These are phyloP conservation scores for Nakazawaea wickerhamii DNA, from an alignment of 805 yeast species.

Conservation along the genomic window DNA sequence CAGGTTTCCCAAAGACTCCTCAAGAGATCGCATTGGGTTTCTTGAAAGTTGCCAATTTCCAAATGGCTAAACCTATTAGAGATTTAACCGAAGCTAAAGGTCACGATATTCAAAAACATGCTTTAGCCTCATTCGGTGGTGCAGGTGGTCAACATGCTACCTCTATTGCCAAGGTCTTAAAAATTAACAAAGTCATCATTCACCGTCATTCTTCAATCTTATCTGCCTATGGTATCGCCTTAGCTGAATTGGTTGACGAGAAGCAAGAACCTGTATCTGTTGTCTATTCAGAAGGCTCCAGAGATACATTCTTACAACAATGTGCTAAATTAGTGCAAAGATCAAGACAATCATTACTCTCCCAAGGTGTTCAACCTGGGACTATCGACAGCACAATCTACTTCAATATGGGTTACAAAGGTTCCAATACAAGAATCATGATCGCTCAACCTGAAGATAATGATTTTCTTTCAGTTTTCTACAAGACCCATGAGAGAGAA, in stretches of 20 bases:
- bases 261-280: slow-evolving; percentile 23
- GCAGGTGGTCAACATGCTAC: slow-evolving; percentile 33
- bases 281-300: slow-evolving; percentile 15
- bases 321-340: slow-evolving; percentile 15
- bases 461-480: slow-evolving; percentile 20
- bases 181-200: slow-evolving; percentile 25
- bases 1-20: slow-evolving; percentile 18
- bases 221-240: slow-evolving; percentile 33
- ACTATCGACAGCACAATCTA: slow-evolving; percentile 12
- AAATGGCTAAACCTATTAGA: slow-evolving; percentile 32
- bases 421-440: slow-evolving; percentile 27
- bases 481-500: slow-evolving; percentile 26
- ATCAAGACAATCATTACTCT: slow-evolving; percentile 17
- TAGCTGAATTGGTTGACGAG: slow-evolving; percentile 28
- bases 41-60: slow-evolving; percentile 27
- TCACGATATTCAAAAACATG: slow-evolving; percentile 26
- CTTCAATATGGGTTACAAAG: slow-evolving; percentile 14
- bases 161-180: slow-evolving; percentile 25
- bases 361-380: slow-evolving; percentile 13
- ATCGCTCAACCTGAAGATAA: slow-evolving; percentile 19
- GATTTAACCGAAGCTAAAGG: slow-evolving; percentile 30
- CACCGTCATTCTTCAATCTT: slow-evolving; percentile 30
- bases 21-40: slow-evolving; percentile 30
- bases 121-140: slow-evolving; percentile 31
- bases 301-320: slow-evolving; percentile 13